Evolutionary conservation across 2,329 filamentous ascomycete genomes (phyloP), one percentile per base, ranked within the genome.

Genomic region (Massarina eburnea): DNA sequence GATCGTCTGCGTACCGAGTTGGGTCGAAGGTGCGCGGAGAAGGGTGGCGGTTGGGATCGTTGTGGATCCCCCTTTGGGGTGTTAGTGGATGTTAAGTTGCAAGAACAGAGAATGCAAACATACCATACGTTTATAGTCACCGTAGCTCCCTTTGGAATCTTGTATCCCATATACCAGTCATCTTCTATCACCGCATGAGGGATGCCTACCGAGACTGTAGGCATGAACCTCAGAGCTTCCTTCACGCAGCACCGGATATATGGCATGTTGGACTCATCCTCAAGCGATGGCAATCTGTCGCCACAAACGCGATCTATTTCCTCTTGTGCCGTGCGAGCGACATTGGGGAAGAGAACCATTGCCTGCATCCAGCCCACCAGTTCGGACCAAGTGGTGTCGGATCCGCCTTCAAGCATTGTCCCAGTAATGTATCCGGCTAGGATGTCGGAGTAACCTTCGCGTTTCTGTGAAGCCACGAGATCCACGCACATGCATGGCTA

Each of bases 111-210:
- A 15, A 14, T 4, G 15, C 6, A 18, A 10, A 41, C 33, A 18
- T n/a, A 39, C 65, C 67, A 73, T 5, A 60, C 58, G 33, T 70
- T 70, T 18, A 50, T 37, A 30, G 62, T 43, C 15, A 70, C 48
- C 10, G 62, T 57, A 2, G 66, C 59, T 8, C 64, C 68, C 41
- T 67, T 67, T 0, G 68, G 71, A 32, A 72, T 61, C 18, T 44
- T 46, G 27, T 57, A 65, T 3, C 67, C 68, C 26, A 44, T 42
- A 36, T 64, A 62, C n/a, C 39, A 21, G 22, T 62, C 58, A n/a
- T 61, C 59, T 10, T 39, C 24, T 6, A 39, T 52, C 1, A 48
- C 41, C 2, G 57, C 54, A 19, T 61, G 57, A 4, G 55, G 54
- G 3, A 55, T 29, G 1, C 50, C 57, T 10, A 21, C 12, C 10